Conservation (phyloP, 2,329 filamentous ascomycete species). For the Nectriaceae sp. region DNA sequence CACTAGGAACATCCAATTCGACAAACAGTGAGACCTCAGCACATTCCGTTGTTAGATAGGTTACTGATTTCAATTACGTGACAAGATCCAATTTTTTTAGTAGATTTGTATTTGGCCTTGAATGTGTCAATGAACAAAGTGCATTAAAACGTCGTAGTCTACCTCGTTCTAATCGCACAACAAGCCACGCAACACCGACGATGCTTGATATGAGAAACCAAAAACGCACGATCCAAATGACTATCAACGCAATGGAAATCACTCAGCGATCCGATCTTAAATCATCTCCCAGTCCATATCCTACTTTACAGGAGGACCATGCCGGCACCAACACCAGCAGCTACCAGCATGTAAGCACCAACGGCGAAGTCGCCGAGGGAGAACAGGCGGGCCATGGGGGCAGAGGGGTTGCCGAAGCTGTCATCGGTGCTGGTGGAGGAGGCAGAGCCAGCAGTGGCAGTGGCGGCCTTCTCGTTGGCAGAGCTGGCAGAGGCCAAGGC, state of each 20-base stretch:
- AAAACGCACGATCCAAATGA: slow-evolving; percentile 19
- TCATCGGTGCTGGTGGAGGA: slow-evolving; percentile 28
- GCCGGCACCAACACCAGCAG: slow-evolving; percentile 52
- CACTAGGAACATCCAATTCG: too few species aligned
- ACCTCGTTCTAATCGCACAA: slow-evolving; percentile 28
- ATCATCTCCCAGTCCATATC: slow-evolving; percentile 2
- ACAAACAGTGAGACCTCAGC: too few species aligned
- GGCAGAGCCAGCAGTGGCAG: slow-evolving; percentile 42
- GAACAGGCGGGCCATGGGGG: slow-evolving; percentile 42
- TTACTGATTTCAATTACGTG: too few species aligned
- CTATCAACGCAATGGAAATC: slow-evolving; percentile 20
- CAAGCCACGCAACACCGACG: slow-evolving; percentile 28
- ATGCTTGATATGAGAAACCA: slow-evolving; percentile 30
- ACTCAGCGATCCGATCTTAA: slow-evolving; percentile 13
- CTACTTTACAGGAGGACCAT: slow-evolving; percentile 54
- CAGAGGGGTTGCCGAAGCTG: slow-evolving; percentile 40
- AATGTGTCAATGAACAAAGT: slow-evolving; percentile 9
- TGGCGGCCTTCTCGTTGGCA: slow-evolving; percentile 48
- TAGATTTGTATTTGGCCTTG: not conserved
- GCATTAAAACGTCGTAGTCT: slow-evolving; percentile 26
- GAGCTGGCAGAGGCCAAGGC: slow-evolving; percentile 66
- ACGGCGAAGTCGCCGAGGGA: slow-evolving; percentile 50
- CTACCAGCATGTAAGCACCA: slow-evolving; percentile 54
- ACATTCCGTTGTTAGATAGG: too few species aligned
- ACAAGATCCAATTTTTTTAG: too few species aligned